Conservation (phyloP, 352 stramenopile genomes). For the Phytophthora megakarya region DNA sequence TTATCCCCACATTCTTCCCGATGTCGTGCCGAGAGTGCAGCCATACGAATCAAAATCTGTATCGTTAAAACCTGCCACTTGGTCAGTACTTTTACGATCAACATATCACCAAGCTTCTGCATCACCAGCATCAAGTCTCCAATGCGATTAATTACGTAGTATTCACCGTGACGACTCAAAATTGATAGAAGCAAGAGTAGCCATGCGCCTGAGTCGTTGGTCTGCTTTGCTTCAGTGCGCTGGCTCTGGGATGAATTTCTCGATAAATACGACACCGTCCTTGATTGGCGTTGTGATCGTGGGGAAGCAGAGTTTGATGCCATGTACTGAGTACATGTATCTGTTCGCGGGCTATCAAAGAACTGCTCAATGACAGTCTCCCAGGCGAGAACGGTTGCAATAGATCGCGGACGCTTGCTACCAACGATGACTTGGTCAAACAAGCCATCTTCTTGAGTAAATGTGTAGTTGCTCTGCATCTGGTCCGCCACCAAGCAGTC, state of each 20-base stretch:
- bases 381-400: conserved; percentile 42
- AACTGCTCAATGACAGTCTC: conserved; percentile 52
- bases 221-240: conserved; percentile 35
- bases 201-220: conserved; percentile 44
- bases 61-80: conserved; percentile 57
- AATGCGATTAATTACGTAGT: conserved; percentile 59
- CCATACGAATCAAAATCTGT: conserved; percentile 55
- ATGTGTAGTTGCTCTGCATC: conserved; percentile 14
- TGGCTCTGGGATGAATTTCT: conserved; percentile 24
- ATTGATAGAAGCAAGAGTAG: conserved; percentile 53
- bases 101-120: conserved; percentile 44
- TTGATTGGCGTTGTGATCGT: conserved; percentile 27
- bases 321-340: conserved; percentile 32
- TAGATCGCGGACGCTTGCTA: conserved; percentile 35
- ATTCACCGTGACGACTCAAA: conserved; percentile 53
- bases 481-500: conserved; percentile 48
- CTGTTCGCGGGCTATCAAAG: conserved; percentile 31
- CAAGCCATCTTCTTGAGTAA: conserved; percentile 23
- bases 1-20: conserved; percentile 37
- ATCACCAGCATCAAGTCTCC: conserved; percentile 66
- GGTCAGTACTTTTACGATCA: conserved; percentile 54
- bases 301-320: conserved; percentile 26
- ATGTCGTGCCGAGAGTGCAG: conserved; percentile 42
- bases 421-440: conserved; percentile 28
- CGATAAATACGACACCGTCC: conserved; percentile 36